Conservation (phyloP, 2,329 filamentous ascomycete species). For the Elsinoe perseae region DNA sequence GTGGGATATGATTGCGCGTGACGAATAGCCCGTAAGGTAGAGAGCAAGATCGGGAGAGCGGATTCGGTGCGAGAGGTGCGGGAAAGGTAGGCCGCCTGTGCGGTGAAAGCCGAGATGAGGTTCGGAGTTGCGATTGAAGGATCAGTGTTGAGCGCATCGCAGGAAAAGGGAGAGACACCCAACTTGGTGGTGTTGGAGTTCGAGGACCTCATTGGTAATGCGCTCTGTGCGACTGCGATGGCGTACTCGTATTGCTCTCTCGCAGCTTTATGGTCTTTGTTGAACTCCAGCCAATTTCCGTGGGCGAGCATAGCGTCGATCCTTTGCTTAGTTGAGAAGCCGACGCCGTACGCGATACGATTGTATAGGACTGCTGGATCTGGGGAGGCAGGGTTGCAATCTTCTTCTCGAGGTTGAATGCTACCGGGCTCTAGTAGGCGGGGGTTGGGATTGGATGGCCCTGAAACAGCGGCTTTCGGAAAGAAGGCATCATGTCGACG, state of each 20-base stretch:
- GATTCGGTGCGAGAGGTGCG: constrained; percentile 55
- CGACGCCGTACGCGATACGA: constrained; percentile 70
- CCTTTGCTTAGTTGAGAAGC: constrained; percentile 70
- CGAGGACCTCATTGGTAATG: constrained; percentile 37
- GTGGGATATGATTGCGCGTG: constrained; percentile 38
- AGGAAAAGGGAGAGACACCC: constrained; percentile 52
- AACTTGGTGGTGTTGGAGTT: constrained; percentile 20
- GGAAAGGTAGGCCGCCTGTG: constrained; percentile 71
- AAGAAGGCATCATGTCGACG: constrained; percentile 58
- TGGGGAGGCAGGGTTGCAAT: constrained; percentile 63
- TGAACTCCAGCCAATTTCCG: constrained; percentile 77
- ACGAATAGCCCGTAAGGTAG: constrained; percentile 70
- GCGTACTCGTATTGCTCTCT: constrained; percentile 68
- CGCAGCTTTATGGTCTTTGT: constrained; percentile 56
- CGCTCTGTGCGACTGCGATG: constrained; percentile 62
- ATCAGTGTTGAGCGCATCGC: constrained; percentile 47
- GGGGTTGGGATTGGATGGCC: constrained; percentile 75
- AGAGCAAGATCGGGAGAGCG: constrained; percentile 78
- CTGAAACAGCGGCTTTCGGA: constrained; percentile 64
- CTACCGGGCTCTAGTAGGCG: constrained; percentile 60
- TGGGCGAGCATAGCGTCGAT: constrained; percentile 76
- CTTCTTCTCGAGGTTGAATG: constrained; percentile 61
- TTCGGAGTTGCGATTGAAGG: constrained; percentile 55
- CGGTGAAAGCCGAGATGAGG: constrained; percentile 65
- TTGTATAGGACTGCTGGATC: constrained; percentile 71